Percentiles rank a stretch among this genome's conserved stretches.
Conservation (phyloP, 768 basidiomycete species). For the Boletus tomentosulus region DNA sequence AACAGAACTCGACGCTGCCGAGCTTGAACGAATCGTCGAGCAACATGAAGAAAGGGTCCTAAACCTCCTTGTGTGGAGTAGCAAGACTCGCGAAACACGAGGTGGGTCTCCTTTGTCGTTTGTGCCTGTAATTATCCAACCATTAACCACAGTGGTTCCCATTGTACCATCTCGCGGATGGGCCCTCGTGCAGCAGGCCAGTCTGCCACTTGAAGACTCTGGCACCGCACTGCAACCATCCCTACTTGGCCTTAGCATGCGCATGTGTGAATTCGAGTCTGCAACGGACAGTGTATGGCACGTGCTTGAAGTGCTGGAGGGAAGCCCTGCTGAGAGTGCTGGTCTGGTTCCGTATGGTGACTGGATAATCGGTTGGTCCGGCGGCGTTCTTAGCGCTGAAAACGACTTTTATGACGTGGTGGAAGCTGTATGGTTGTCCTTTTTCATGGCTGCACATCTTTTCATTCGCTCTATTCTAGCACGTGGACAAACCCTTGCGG, state of each 20-base stretch:
- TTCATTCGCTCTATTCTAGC: slow-evolving; percentile 43
- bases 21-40: slow-evolving; percentile 79
- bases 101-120: slow-evolving; percentile 40
- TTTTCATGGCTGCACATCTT: neutral
- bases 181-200: slow-evolving; percentile 48
- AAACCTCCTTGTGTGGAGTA: slow-evolving; percentile 79
- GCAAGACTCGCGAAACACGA: slow-evolving; percentile 68
- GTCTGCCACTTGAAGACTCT: slow-evolving; percentile 36
- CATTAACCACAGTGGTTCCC: slow-evolving; percentile 60
- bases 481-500: slow-evolving; percentile 88
- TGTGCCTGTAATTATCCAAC: neutral
- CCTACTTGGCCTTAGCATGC: slow-evolving; percentile 89
- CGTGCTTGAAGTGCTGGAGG: slow-evolving; percentile 94
- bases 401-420: slow-evolving; percentile 96
- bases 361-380: slow-evolving; percentile 87
- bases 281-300: slow-evolving; percentile 97
- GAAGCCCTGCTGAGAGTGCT: slow-evolving; percentile 93
- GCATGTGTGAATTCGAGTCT: slow-evolving; percentile 85
- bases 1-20: slow-evolving; percentile 59
- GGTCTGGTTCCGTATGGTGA: slow-evolving; percentile 89
- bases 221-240: slow-evolving; percentile 65
- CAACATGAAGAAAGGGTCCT: slow-evolving; percentile 67
- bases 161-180: slow-evolving; percentile 84
- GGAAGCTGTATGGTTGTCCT: slow-evolving; percentile 63
- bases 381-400: slow-evolving; percentile 86